phyloP scores from a whole-genome alignment of 1,139 yeast genomes.

The Lodderomyces oxycetoniae region DNA sequence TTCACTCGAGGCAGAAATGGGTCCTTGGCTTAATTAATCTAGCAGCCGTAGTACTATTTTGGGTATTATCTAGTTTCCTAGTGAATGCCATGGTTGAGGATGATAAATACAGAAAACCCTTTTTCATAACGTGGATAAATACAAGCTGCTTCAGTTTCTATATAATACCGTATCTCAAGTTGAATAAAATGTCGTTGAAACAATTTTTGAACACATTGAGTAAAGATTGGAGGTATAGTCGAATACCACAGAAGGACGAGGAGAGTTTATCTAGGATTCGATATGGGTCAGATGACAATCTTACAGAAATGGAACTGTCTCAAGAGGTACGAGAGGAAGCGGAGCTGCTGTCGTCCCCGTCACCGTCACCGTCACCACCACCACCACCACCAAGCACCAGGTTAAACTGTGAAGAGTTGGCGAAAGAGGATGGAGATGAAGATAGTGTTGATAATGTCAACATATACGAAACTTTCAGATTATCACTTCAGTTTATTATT shows the following conservation, averaged over 20 bases:
- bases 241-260: constrained; percentile 11
- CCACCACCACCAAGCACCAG: neutral
- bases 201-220: constrained; percentile 22
- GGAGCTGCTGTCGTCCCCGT: neutral
- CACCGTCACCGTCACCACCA: constrained; percentile 4
- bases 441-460: constrained; percentile 21
- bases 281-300: constrained; percentile 18
- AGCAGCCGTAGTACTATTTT: constrained; percentile 68
- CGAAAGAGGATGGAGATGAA: constrained; percentile 13
- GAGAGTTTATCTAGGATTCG: constrained; percentile 10
- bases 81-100: constrained; percentile 70
- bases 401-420: neutral
- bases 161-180: constrained; percentile 55
- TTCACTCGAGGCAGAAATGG: constrained; percentile 49
- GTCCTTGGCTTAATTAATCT: constrained; percentile 69
- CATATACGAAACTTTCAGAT: constrained; percentile 45
- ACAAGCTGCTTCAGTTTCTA: constrained; percentile 81
- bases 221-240: constrained; percentile 18
- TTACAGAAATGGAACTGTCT: constrained; percentile 1
- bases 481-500: constrained; percentile 77
- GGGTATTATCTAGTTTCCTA: constrained; percentile 85
- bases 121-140: constrained; percentile 84
- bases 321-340: neutral
- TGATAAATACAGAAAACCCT: constrained; percentile 79
- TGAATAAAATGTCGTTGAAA: constrained; percentile 17